Evolutionary conservation across 306 rosid species (phyloP).

Genomic region (Vigna unguiculata): DNA sequence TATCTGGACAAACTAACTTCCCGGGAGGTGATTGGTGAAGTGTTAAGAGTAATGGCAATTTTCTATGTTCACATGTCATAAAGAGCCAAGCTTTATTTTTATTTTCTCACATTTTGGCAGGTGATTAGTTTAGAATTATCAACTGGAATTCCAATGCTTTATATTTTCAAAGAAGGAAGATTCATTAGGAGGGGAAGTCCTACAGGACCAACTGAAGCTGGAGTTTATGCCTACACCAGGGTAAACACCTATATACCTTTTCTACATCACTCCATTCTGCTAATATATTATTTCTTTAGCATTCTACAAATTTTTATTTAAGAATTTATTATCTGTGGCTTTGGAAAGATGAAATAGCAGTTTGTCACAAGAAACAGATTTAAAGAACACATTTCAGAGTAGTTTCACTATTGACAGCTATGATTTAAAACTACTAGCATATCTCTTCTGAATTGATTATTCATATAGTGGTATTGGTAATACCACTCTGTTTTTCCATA

Average conservation of each 20-base stretch:
- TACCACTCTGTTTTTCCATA: too few species aligned
- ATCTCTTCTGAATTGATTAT: too few species aligned
- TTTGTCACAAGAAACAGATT: not conserved
- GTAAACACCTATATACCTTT: constrained; percentile 45
- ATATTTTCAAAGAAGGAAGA: constrained; percentile 82
- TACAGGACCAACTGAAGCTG: constrained; percentile 78
- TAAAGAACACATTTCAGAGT: not conserved
- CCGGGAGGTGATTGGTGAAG: constrained; percentile 67
- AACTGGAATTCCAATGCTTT: constrained; percentile 94
- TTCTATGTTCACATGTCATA: not conserved
- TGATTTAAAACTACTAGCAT: not conserved
- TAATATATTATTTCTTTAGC: too few species aligned
- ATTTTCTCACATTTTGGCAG: constrained; percentile 48
- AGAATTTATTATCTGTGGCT: constrained; percentile 2
- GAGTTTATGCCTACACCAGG: constrained; percentile 85
- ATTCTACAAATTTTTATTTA: constrained; percentile 5
- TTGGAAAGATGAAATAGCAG: constrained; percentile 9
- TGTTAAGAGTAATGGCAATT: not conserved
- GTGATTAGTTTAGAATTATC: constrained; percentile 87
- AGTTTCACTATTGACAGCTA: not conserved
- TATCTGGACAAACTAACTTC: constrained; percentile 89
- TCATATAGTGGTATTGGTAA: too few species aligned
- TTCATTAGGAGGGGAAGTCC: constrained; percentile 92
- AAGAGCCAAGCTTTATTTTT: not conserved
- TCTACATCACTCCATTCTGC: not conserved